phyloP scores from a whole-genome alignment of 352 stramenopile genomes.

The Pythium oligandrum region DNA sequence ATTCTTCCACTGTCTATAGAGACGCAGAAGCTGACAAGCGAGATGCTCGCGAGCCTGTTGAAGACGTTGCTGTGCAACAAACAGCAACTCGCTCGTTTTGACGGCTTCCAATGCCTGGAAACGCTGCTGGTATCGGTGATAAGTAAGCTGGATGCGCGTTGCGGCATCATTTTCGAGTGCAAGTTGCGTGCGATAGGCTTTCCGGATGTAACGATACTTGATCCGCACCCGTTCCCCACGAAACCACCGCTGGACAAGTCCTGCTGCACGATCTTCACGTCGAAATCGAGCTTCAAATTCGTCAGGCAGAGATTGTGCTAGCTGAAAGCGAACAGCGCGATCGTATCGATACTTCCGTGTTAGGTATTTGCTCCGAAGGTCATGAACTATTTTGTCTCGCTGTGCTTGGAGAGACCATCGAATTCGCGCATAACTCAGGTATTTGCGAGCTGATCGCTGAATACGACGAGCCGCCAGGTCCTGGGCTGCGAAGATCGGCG shows the following conservation, averaged over 20 bases:
- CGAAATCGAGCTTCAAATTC: slow-evolving; percentile 42
- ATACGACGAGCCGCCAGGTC: slow-evolving; percentile 46
- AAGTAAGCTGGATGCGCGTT: slow-evolving; percentile 14
- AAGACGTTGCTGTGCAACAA: slow-evolving; percentile 31
- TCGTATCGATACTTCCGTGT: slow-evolving; percentile 76
- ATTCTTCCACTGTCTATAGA: slow-evolving; percentile 30
- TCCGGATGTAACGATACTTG: slow-evolving; percentile 16
- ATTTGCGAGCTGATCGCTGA: slow-evolving; percentile 32
- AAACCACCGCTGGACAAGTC: slow-evolving; percentile 42
- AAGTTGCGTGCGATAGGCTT: slow-evolving; percentile 12
- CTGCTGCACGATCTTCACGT: slow-evolving; percentile 30
- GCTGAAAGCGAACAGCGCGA: slow-evolving; percentile 34
- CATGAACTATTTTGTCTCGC: slow-evolving; percentile 26
- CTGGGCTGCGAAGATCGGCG: slow-evolving; percentile 51
- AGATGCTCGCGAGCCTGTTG: slow-evolving; percentile 26
- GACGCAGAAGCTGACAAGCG: slow-evolving; percentile 36
- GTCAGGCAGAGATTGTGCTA: slow-evolving; percentile 35
- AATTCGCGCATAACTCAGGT: slow-evolving; percentile 38
- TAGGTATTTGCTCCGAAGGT: slow-evolving; percentile 49
- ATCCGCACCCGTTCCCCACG: slow-evolving; percentile 33
- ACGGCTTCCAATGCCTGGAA: background rate
- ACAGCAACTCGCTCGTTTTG: slow-evolving; percentile 27
- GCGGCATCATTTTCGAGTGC: slow-evolving; percentile 10
- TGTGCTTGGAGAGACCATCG: slow-evolving; percentile 32
- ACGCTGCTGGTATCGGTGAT: slow-evolving; percentile 2